phyloP scores from a whole-genome alignment of 176 grass and related monocot genomes.

The Thalia dealbata region DNA sequence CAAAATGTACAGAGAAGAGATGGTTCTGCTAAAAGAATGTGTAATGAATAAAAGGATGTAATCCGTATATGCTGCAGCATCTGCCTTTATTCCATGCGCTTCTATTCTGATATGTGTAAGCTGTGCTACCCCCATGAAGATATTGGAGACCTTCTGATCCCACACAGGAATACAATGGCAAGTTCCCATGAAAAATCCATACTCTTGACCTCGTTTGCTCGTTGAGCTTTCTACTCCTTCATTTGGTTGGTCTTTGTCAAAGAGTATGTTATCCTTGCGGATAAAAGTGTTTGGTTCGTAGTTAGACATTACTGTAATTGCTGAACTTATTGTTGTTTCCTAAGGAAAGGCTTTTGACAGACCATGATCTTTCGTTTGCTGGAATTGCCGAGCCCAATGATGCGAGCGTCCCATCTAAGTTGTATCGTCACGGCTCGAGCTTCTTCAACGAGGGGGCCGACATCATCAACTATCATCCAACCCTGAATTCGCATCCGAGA shows the following conservation, averaged over 20 bases:
- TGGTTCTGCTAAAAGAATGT: too few species aligned
- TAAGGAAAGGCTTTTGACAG: slow-evolving; percentile 87
- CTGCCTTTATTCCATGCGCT: background rate
- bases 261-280: too few species aligned
- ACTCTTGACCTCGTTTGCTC: slow-evolving; percentile 3
- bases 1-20: too few species aligned
- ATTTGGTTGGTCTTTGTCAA: background rate
- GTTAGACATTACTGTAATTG: background rate
- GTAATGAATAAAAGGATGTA: too few species aligned
- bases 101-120: slow-evolving; percentile 6
- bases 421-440: slow-evolving; percentile 64
- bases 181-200: slow-evolving; percentile 15
- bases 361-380: slow-evolving; percentile 82
- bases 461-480: slow-evolving; percentile 77
- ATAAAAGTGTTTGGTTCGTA: too few species aligned
- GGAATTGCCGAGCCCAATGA: slow-evolving; percentile 70
- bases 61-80: slow-evolving; percentile 39
- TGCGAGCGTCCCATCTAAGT: slow-evolving; percentile 77
- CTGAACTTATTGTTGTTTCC: slow-evolving; percentile 38
- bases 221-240: slow-evolving; percentile 4
- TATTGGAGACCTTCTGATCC: slow-evolving; percentile 46
- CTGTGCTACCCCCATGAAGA: slow-evolving; percentile 18
- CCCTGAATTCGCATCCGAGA: slow-evolving; percentile 47
- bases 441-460: slow-evolving; percentile 53
- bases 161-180: slow-evolving; percentile 42